phyloP scores from a whole-genome alignment of 148 eudicot genomes.

The Fagopyrum homotropicum region DNA sequence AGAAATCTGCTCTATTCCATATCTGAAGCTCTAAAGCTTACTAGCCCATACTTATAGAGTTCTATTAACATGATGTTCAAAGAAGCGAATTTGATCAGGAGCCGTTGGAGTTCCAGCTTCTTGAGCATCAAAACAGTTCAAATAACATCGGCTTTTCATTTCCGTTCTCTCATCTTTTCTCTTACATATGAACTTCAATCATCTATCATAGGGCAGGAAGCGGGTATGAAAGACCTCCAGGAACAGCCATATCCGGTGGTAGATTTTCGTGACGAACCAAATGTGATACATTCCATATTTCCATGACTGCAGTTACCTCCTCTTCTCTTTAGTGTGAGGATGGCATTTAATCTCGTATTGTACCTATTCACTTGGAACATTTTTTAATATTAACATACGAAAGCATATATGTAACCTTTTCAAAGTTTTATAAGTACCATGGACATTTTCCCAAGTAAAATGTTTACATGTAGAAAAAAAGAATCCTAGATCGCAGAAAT shows the following conservation, averaged over 20 bases:
- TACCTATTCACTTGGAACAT: neutral
- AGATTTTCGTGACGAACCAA: neutral
- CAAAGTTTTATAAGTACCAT: neutral
- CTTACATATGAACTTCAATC: neutral
- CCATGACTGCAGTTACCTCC: neutral
- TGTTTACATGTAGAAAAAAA: too few relatives aligned
- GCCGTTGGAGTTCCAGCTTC: neutral
- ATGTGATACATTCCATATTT: neutral
- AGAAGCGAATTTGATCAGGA: too few relatives aligned
- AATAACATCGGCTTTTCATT: neutral
- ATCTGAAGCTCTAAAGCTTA: too few relatives aligned
- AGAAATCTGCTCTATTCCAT: too few relatives aligned
- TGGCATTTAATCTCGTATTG: neutral
- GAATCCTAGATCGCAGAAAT: too few relatives aligned
- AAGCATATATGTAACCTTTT: neutral
- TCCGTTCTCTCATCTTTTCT: neutral
- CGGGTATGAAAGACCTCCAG: slow-evolving; percentile 15
- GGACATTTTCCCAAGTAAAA: too few relatives aligned
- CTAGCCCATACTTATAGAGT: too few relatives aligned
- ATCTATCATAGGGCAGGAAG: slow-evolving; percentile 22
- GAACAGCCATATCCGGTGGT: slow-evolving; percentile 11
- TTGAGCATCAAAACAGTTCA: neutral
- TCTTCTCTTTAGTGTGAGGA: neutral
- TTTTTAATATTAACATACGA: too few relatives aligned
- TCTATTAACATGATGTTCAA: too few relatives aligned